Conservation (phyloP, 1,284 basidiomycete species). For the Ustilago esculenta region DNA sequence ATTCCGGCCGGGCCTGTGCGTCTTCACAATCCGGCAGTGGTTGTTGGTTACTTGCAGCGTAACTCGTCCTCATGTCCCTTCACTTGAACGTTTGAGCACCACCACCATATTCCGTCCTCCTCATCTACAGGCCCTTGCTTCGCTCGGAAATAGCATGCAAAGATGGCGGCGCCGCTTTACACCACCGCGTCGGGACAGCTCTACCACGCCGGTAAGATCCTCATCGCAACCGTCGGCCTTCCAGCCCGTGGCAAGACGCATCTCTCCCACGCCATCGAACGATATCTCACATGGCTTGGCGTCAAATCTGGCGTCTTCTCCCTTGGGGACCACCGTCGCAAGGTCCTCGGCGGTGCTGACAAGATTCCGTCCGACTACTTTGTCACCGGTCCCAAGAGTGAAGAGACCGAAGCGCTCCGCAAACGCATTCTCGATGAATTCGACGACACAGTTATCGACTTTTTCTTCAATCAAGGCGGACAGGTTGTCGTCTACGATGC, state of each 20-base stretch:
- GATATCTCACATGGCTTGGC: conserved; percentile 96
- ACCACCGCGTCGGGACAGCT: conserved; percentile 73
- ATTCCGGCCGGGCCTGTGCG: conserved; percentile 5
- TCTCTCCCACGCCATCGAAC: conserved; percentile 90
- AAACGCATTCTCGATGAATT: conserved; percentile 80
- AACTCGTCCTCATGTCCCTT: too few species aligned
- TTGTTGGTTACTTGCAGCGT: too few species aligned
- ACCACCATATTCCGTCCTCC: not conserved
- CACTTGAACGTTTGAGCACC: not conserved
- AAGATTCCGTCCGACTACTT: conserved; percentile 93
- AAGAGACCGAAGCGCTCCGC: conserved; percentile 81
- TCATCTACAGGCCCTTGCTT: too few species aligned
- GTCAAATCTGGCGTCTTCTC: conserved; percentile 94
- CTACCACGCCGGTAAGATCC: conserved; percentile 93
- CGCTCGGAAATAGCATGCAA: conserved; percentile 1
- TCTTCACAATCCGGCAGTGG: not conserved
- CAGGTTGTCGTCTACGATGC: conserved; percentile 99
- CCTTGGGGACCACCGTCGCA: conserved; percentile 91
- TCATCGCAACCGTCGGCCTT: conserved; percentile 88
- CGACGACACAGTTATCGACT: conserved; percentile 87
- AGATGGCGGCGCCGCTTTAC: conserved; percentile 66
- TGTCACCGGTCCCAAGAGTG: conserved; percentile 69
- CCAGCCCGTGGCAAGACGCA: conserved; percentile 91
- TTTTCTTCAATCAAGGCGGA: conserved; percentile 79
- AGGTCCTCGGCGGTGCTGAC: conserved; percentile 86